Evolutionary conservation across 164 flowering plant species (phyloP).

Genomic region (Vitis riparia): DNA sequence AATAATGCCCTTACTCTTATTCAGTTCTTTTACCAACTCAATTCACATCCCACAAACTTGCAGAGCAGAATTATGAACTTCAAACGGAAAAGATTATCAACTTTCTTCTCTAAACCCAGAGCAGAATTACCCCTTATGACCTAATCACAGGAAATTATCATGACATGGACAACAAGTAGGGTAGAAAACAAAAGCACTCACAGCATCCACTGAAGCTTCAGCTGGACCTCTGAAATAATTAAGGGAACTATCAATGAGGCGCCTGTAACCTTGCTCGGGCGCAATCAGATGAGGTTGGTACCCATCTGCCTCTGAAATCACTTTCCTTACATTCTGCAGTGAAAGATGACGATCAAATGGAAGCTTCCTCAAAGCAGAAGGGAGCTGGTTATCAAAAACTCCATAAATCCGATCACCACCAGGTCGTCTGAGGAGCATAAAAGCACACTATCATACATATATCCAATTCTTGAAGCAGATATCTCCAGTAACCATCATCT

Average conservation of each 20-base stretch:
- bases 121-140: too few relatives aligned
- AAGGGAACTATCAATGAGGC: conserved; percentile 67
- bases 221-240: conserved; percentile 76
- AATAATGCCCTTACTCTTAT: too few relatives aligned
- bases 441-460: not conserved
- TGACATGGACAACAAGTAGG: not conserved
- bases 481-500: too few relatives aligned
- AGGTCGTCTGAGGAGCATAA: conserved; percentile 54
- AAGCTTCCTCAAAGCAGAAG: conserved; percentile 85
- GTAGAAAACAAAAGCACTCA: conserved; percentile 27
- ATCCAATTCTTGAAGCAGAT: too few relatives aligned
- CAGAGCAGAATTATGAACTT: too few relatives aligned
- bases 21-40: too few relatives aligned
- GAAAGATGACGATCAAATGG: conserved; percentile 93
- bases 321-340: conserved; percentile 67
- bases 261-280: conserved; percentile 79
- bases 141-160: too few relatives aligned
- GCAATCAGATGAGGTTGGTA: conserved; percentile 97
- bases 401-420: conserved; percentile 87
- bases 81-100: too few relatives aligned
- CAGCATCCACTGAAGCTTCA: conserved; percentile 90
- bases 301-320: conserved; percentile 93
- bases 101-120: too few relatives aligned
- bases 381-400: conserved; percentile 88
- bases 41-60: too few relatives aligned